Conservation (phyloP, 495 filamentous ascomycete genomes). For the Tricharina praecox region DNA sequence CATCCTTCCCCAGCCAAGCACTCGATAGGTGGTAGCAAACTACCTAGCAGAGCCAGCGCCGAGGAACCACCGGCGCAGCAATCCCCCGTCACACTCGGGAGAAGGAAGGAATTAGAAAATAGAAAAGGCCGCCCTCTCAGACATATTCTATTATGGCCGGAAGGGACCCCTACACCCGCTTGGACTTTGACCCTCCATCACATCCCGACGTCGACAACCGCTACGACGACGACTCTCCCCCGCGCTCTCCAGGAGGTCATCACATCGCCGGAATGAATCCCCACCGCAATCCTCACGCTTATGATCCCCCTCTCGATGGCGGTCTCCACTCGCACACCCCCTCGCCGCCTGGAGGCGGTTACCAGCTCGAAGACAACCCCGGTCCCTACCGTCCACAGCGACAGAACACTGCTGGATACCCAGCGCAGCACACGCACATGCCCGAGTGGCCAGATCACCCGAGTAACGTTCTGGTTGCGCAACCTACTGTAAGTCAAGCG, state of each 20-base stretch:
- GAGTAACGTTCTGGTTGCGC: constrained; percentile 16
- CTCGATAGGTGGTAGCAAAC: not conserved
- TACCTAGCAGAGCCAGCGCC: not conserved
- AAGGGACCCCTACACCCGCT: constrained; percentile 19
- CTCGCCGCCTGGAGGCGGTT: constrained; percentile 19
- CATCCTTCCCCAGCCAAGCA: not conserved
- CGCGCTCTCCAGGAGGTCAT: constrained; percentile 1
- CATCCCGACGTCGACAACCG: constrained; percentile 17
- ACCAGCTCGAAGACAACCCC: constrained; percentile 17
- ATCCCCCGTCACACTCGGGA: not conserved
- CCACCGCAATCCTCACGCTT: constrained; percentile 15
- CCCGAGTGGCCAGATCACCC: constrained; percentile 19
- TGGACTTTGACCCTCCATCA: constrained; percentile 18
- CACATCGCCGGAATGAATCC: constrained; percentile 1
- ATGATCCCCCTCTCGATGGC: constrained; percentile 17
- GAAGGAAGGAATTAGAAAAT: not conserved
- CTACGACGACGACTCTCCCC: constrained; percentile 18
- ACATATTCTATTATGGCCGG: not conserved
- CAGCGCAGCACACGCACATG: constrained; percentile 13
- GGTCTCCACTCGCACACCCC: constrained; percentile 21
- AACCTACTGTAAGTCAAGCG: constrained; percentile 27
- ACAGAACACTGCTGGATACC: constrained; percentile 23
- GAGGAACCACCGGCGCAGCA: not conserved
- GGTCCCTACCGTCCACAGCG: constrained; percentile 18
- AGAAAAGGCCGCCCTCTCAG: too few relatives aligned